These are phyloP conservation scores for Fusarium coicis DNA, from an alignment of 2,329 filamentous ascomycete genomes.

Conservation along the genomic window DNA sequence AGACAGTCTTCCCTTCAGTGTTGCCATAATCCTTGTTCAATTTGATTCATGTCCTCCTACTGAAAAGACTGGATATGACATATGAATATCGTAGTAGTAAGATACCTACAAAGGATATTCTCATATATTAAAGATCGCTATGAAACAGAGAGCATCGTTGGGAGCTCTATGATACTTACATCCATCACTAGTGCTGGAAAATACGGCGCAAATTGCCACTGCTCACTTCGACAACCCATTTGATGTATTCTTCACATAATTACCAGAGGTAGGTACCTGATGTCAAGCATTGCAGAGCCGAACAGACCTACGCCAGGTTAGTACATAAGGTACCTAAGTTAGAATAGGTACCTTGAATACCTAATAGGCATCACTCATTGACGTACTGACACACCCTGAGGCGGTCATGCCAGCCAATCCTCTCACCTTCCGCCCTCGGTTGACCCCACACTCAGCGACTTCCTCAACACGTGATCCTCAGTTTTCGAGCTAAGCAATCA, in stretches of 20 bases:
- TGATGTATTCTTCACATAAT: neutral
- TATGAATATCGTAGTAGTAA: neutral
- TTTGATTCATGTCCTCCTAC: neutral
- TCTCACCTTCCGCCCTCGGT: constrained; percentile 9
- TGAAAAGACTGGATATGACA: neutral
- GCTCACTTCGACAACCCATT: neutral
- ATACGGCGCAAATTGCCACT: constrained; percentile 9
- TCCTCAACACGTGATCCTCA: constrained; percentile 46
- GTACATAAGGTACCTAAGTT: neutral
- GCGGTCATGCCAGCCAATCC: constrained; percentile 18
- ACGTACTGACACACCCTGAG: constrained; percentile 20
- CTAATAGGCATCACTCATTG: constrained; percentile 16
- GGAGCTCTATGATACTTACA: constrained; percentile 16
- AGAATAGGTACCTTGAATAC: neutral
- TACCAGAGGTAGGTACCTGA: neutral
- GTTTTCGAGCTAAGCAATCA: constrained; percentile 46
- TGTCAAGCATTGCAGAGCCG: neutral
- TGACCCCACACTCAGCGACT: constrained; percentile 24
- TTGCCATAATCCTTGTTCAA: neutral
- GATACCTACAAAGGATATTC: neutral
- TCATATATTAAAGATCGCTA: no score
- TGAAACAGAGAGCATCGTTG: neutral
- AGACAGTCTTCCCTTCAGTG: neutral
- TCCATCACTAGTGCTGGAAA: neutral
- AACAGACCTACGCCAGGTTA: neutral